Conservation (phyloP, 805 yeast genomes). For the Metschnikowia shivogae region DNA sequence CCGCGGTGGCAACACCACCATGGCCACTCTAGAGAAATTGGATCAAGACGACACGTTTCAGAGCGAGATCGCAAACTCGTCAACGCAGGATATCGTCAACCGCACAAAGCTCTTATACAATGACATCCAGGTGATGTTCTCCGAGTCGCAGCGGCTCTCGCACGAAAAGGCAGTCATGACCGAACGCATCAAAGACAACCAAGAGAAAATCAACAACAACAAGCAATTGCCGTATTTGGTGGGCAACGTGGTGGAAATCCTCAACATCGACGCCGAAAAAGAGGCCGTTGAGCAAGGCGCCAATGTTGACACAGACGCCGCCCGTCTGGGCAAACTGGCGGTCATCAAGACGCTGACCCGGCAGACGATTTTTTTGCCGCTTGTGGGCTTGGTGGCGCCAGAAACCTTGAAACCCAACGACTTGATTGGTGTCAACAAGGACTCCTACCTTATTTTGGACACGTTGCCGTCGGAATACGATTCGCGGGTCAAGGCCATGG, state of each 20-base stretch:
- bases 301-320: slow-evolving; percentile 86
- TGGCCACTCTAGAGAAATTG: slow-evolving; percentile 85
- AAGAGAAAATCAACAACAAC: slow-evolving; percentile 92
- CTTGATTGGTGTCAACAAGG: slow-evolving; percentile 95
- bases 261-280: slow-evolving; percentile 81
- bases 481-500: slow-evolving; percentile 98
- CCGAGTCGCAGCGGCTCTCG: slow-evolving; percentile 82
- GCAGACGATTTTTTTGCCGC: slow-evolving; percentile 93
- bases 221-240: slow-evolving; percentile 94
- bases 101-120: slow-evolving; percentile 87
- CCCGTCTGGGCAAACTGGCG: slow-evolving; percentile 93
- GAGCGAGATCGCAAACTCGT: slow-evolving; percentile 70
- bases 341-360: slow-evolving; percentile 96
- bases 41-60: slow-evolving; percentile 69
- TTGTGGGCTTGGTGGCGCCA: slow-evolving; percentile 93
- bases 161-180: slow-evolving; percentile 93
- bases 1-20: slow-evolving; percentile 19
- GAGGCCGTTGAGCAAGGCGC: slow-evolving; percentile 90
- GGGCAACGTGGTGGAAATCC: slow-evolving; percentile 91
- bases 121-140: slow-evolving; percentile 90
- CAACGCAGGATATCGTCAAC: slow-evolving; percentile 79
- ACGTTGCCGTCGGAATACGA: slow-evolving; percentile 97
- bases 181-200: slow-evolving; percentile 91
- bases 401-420: slow-evolving; percentile 94
- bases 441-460: slow-evolving; percentile 87